phyloP scores from a whole-genome alignment of 2,329 filamentous ascomycete genomes.

The Alternaria brassicicola region DNA sequence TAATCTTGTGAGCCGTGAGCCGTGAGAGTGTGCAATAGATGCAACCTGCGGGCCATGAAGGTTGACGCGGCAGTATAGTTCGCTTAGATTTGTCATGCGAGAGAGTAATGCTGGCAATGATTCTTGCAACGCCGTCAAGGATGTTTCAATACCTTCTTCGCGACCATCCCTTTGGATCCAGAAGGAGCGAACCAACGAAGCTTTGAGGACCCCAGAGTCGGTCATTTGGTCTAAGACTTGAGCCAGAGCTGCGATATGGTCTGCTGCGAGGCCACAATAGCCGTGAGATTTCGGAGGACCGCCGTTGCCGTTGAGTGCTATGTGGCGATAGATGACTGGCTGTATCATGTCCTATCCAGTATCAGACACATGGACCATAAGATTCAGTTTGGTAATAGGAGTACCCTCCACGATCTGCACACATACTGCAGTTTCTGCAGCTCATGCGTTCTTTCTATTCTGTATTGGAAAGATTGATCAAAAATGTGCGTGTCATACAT shows the following conservation, averaged over 20 bases:
- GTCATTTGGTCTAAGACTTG: not conserved
- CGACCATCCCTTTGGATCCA: not conserved
- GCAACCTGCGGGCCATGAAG: not conserved
- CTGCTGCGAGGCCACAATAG: no score
- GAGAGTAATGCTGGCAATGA: not conserved
- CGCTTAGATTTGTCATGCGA: not conserved
- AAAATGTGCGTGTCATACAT: constrained; percentile 5
- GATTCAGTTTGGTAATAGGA: not conserved
- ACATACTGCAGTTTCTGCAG: not conserved
- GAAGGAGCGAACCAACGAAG: constrained; percentile 1
- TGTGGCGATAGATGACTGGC: not conserved
- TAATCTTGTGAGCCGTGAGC: not conserved
- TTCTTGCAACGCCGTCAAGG: not conserved
- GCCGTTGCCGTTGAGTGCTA: not conserved
- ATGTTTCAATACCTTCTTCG: not conserved
- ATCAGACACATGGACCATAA: not conserved
- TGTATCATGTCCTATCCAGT: not conserved
- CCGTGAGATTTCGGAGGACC: not conserved
- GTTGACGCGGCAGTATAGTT: not conserved
- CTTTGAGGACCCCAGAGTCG: not conserved
- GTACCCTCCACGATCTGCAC: not conserved
- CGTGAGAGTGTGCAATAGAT: not conserved
- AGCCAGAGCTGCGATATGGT: not conserved
- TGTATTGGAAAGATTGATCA: not conserved
- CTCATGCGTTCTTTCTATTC: not conserved